Evolutionary conservation across 306 rosid genomes (phyloP), one percentile per base, ranked within the genome.

Genomic region (Carpinus fangiana): DNA sequence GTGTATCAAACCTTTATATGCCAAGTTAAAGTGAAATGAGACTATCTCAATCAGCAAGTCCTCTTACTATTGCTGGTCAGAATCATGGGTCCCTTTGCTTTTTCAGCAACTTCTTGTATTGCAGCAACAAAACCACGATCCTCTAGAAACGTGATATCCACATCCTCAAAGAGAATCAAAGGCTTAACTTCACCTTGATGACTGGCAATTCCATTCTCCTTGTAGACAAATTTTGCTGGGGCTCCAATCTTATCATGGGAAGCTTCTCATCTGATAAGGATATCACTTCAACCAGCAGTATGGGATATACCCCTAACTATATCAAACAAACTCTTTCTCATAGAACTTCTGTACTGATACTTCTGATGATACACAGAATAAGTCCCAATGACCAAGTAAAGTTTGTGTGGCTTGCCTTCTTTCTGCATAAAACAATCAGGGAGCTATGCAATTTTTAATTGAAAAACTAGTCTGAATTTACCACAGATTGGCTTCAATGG

Each of bases 61-160:
- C 85, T 79, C 95, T 92, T 91, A 95, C 99, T 83, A 68, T 91
- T 90, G 97, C 97, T 88, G 86, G 99, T 95, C 84, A 95, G 73
- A 83, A 95, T 84, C 77, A 95, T 92, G 72, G 99, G 98, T 68
- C 97, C 90, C 82, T 90, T 91, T 36, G 90, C 92, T 46, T 93
- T 91, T 76, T 83, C 83, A 55, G 95, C 90, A 80, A 95, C 86
- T 67, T 90, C 91, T 79, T 85, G 89, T 81, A 95, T 78, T 84
- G 98, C 90, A 83, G 96, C 76, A 61, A 92, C 78, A 82, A 89
- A 91, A 76, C 99, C 95, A 48, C 92, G 96, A 76, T 95, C 97
- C 85, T 93, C 91, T 48, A 84, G 90, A 82, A 92, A 91, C 80
- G 87, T 84, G 72, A 92, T 80, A 84, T 93, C 98, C 74, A 92